A percentile compares a stretch with the other conserved stretches of the same genome.
Evolutionary conservation across 306 rosid genomes (phyloP).

Genomic region (Lithocarpus polystachyus): DNA sequence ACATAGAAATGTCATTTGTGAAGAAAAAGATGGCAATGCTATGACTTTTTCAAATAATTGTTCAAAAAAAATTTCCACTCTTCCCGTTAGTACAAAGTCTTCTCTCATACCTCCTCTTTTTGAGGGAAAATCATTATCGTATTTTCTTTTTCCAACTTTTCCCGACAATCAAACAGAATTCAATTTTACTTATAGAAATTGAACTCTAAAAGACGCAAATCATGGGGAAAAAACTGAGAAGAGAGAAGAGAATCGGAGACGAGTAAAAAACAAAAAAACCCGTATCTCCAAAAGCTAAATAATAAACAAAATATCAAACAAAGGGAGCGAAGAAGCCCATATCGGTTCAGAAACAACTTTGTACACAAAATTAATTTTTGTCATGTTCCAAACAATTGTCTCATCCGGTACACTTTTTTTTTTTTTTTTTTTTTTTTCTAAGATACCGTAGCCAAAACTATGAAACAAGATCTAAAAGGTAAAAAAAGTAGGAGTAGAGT

Average conservation of each 20-base stretch:
- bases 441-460: not conserved
- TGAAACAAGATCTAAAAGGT: not conserved
- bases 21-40: slow-evolving; percentile 30
- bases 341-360: not conserved
- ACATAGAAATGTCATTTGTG: slow-evolving; percentile 18
- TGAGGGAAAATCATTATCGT: too few species aligned
- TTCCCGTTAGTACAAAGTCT: too few species aligned
- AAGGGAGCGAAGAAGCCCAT: not conserved
- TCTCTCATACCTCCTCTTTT: too few species aligned
- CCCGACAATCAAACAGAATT: too few species aligned
- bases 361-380: not conserved
- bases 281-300: not conserved
- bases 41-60: slow-evolving; percentile 15
- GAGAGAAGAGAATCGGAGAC: too few species aligned
- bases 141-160: too few species aligned
- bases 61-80: not conserved
- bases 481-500: not conserved
- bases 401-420: not conserved
- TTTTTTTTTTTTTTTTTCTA: not conserved
- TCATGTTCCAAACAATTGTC: slow-evolving; percentile 11
- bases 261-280: too few species aligned
- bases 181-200: too few species aligned
- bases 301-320: not conserved
- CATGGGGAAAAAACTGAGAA: too few species aligned
- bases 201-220: too few species aligned